Evolutionary conservation across 441 rosid genomes (phyloP).

Genomic region (Erodium trifolium): DNA sequence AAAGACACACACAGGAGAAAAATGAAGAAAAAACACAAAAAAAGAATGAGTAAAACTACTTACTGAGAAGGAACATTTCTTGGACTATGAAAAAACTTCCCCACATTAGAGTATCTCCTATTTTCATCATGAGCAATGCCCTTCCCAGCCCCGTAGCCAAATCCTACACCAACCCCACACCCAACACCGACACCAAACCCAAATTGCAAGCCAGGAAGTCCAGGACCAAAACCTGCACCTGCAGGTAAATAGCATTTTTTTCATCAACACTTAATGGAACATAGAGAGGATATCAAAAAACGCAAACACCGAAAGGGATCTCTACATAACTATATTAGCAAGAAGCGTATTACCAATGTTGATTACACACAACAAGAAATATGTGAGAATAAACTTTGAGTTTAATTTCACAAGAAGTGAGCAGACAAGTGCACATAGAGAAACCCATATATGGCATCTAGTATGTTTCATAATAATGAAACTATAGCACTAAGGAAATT

Average conservation of each 20-base stretch:
- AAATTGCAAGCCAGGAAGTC: slow-evolving; percentile 70
- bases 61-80: slow-evolving; percentile 33
- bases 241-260: neutral
- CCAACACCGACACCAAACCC: slow-evolving; percentile 79
- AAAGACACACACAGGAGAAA: neutral
- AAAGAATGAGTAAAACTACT: slow-evolving; percentile 16
- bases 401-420: neutral
- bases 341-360: neutral
- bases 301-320: neutral
- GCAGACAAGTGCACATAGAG: neutral
- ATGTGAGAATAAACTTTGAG: neutral
- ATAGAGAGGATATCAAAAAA: neutral
- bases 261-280: neutral
- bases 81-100: slow-evolving; percentile 21
- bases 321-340: neutral
- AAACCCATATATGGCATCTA: neutral
- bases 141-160: slow-evolving; percentile 77
- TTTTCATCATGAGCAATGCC: slow-evolving; percentile 62
- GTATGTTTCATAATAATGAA: neutral
- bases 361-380: neutral
- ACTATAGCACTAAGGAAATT: too few species aligned
- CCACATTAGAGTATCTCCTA: slow-evolving; percentile 41
- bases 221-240: slow-evolving; percentile 84
- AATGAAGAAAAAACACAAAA: neutral
- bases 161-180: slow-evolving; percentile 82